Conservation (phyloP, 2,329 filamentous ascomycete genomes). For the Aspergillus fumigatiaffinis region DNA sequence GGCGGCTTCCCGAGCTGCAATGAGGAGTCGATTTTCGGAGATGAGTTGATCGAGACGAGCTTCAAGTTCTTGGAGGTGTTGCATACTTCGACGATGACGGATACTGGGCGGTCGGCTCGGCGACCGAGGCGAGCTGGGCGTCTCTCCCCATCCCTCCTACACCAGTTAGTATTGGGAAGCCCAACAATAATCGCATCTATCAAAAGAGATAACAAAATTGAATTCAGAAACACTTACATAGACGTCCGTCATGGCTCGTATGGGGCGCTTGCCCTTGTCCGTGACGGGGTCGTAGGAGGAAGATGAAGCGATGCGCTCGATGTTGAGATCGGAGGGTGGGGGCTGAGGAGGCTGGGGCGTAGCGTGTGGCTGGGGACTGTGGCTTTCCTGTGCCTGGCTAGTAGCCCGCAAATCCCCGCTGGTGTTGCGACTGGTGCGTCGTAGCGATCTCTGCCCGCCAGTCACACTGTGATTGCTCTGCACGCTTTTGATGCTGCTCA, state of each 20-base stretch:
- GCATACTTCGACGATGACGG: constrained; percentile 96
- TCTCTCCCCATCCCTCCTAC: constrained; percentile 92
- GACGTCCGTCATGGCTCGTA: constrained; percentile 86
- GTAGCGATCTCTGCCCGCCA: constrained; percentile 46
- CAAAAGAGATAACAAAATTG: constrained; percentile 11
- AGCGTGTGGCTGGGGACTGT: constrained; percentile 15
- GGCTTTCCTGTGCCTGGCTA: constrained; percentile 47
- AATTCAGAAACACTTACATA: constrained; percentile 65
- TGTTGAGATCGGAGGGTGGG: constrained; percentile 24
- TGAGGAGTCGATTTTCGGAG: constrained; percentile 76
- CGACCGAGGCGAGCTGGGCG: constrained; percentile 77
- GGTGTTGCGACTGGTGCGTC: constrained; percentile 62
- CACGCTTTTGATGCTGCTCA: constrained; percentile 47
- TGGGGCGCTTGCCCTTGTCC: constrained; percentile 80
- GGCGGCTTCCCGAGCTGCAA: constrained; percentile 65
- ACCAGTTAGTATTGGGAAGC: constrained; percentile 24
- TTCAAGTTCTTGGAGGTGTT: constrained; percentile 85
- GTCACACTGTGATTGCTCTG: constrained; percentile 32
- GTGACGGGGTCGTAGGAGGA: constrained; percentile 69
- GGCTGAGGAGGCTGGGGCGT: constrained; percentile 27
- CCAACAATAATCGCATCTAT: constrained; percentile 18
- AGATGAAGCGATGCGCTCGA: constrained; percentile 44
- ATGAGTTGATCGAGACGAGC: constrained; percentile 76
- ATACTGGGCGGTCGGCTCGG: constrained; percentile 93
- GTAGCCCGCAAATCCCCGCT: constrained; percentile 58